Evolutionary conservation across 2,329 filamentous ascomycete species (phyloP).

Genomic region (Neopestalotiopsis sp.): DNA sequence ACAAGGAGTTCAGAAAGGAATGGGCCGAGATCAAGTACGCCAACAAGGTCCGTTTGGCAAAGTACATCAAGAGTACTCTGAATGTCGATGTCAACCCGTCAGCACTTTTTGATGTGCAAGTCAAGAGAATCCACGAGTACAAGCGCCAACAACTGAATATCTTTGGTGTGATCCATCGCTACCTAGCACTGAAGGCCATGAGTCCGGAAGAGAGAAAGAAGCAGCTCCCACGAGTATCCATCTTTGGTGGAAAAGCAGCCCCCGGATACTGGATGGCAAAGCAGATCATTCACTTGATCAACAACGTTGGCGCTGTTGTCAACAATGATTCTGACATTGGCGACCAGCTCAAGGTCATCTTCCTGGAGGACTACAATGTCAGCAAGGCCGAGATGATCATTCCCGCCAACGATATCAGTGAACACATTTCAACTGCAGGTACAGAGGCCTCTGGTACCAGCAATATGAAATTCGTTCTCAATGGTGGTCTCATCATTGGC

Average conservation of each 20-base stretch:
- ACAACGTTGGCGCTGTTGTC: constrained; percentile 85
- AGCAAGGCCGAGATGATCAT: constrained; percentile 98
- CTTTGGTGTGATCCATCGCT: constrained; percentile 95
- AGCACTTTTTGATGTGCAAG: constrained; percentile 93
- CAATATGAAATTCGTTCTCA: constrained; percentile 99
- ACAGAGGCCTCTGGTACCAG: constrained; percentile 90
- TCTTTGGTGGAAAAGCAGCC: constrained; percentile 97
- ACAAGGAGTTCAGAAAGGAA: constrained; percentile 89
- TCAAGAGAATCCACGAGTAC: constrained; percentile 99
- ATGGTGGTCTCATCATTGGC: constrained; percentile 95
- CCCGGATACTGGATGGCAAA: constrained; percentile 99
- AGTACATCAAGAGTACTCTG: constrained; percentile 84
- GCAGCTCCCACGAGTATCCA: constrained; percentile 84
- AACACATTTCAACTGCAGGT: constrained; percentile 97
- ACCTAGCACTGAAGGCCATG: constrained; percentile 87
- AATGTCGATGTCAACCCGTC: constrained; percentile 84
- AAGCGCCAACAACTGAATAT: constrained; percentile 99
- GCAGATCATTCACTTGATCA: constrained; percentile 96
- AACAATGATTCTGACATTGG: constrained; percentile 93
- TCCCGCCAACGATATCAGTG: constrained; percentile 93
- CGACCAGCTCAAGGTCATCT: constrained; percentile 94
- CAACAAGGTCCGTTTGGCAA: constrained; percentile 91
- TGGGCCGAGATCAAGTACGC: constrained; percentile 97
- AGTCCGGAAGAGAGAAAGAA: constrained; percentile 84
- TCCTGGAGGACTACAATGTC: constrained; percentile 98